Base-by-base conservation (phyloP, 2,329 filamentous ascomycete genomes). In the Fusarium sororula region DNA sequence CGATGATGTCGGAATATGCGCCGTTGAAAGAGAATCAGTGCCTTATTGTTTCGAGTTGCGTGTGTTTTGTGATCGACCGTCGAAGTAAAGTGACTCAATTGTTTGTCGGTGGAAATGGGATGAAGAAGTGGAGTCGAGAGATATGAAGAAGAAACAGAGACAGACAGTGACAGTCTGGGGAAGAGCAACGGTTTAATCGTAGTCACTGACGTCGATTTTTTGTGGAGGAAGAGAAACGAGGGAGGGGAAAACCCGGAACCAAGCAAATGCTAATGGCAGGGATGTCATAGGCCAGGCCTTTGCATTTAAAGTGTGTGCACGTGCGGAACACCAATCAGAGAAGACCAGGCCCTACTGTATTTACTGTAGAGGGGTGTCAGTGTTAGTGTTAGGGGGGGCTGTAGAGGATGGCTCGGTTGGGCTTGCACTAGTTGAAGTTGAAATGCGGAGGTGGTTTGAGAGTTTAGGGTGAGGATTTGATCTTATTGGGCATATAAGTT, bases 231-330 rank as follows among this genome's bases (percentile, higher is more conserved):
- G 56, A 38, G 30, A 44, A 24, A 35, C 44, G 38, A 45, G 35
- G 24, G 39, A 47, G 39, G 55, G 55, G 55, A 58, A 58, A 58
- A 57, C 38, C 38, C 54, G 38, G 54, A 50, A 45, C 41, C n/a
- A 53, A 53, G n/a, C 39, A 37, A 58, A 75, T 77, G 64, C 56
- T 79, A 83, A 83, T 83, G 75, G 79, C 78, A 79, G 80, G 80
- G 79, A 78, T 75, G 57, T 77, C 68, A 83, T 82, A 80, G 80
- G 80, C 72, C 70, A 63, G 53, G 44, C 37, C 55, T 26, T 32
- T 55, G 65, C 70, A 59, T 74, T 71, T 77, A 75, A 73, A 73
- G 64, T n/a, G 22, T 42, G 47, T 26, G 58, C 66, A 57, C 48
- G 71, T 70, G 59, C 44, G 37, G 24, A 22, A 14, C 22, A 20